A percentile compares a stretch with the other conserved stretches of the same genome.
These are phyloP conservation scores for Triticum monococcum DNA, from an alignment of 176 grass and related monocot species.

Conservation along the genomic window DNA sequence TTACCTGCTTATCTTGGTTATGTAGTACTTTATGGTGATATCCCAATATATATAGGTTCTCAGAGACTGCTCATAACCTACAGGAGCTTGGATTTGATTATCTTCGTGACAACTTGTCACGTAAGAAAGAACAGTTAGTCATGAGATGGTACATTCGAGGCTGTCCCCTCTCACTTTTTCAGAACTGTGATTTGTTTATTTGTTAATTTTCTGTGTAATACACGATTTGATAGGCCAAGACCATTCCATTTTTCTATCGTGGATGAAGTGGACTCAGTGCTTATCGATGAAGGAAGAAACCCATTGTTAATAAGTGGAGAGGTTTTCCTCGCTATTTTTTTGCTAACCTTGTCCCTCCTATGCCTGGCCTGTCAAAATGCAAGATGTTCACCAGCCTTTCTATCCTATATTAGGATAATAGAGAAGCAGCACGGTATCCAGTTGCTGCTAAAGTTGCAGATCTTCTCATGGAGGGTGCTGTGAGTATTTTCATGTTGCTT, in stretches of 20 bases:
- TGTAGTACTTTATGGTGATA: neutral
- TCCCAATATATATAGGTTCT: slow-evolving; percentile 23
- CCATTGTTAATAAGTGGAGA: slow-evolving; percentile 95
- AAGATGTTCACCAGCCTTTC: neutral
- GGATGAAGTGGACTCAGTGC: slow-evolving; percentile 95
- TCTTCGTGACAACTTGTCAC: slow-evolving; percentile 82
- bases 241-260: slow-evolving; percentile 96
- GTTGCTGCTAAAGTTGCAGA: slow-evolving; percentile 89
- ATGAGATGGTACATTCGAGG: slow-evolving; percentile 83
- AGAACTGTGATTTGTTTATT: neutral
- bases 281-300: slow-evolving; percentile 97
- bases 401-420: slow-evolving; percentile 74
- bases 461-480: slow-evolving; percentile 72
- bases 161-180: slow-evolving; percentile 5
- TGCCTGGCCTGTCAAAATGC: slow-evolving; percentile 16
- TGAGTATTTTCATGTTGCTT: slow-evolving; percentile 56
- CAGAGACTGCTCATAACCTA: slow-evolving; percentile 32
- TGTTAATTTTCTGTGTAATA: slow-evolving; percentile 1
- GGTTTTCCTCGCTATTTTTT: slow-evolving; percentile 45
- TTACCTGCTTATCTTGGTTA: slow-evolving; percentile 18
- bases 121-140: slow-evolving; percentile 75
- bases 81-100: slow-evolving; percentile 99
- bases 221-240: slow-evolving; percentile 64
- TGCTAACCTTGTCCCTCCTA: neutral
- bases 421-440: slow-evolving; percentile 70